These are phyloP conservation scores for Fusarium continuum DNA, from an alignment of 2,329 filamentous ascomycete species.

Conservation along the genomic window DNA sequence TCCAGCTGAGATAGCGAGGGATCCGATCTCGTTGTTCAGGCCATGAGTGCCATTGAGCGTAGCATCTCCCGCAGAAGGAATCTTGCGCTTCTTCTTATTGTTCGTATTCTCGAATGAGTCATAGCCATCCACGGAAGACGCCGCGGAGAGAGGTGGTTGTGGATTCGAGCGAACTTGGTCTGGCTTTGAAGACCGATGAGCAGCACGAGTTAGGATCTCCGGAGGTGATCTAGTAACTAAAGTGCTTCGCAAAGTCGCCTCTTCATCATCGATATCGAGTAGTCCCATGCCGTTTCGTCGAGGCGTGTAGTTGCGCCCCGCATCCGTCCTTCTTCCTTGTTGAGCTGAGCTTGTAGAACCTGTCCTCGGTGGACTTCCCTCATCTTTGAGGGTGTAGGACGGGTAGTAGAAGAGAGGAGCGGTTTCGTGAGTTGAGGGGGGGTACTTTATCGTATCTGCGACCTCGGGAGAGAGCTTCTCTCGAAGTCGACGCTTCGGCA, in stretches of 20 bases:
- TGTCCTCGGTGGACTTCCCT: slow-evolving; percentile 43
- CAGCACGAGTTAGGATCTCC: slow-evolving; percentile 55
- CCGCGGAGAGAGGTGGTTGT: slow-evolving; percentile 72
- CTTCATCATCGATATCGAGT: slow-evolving; percentile 70
- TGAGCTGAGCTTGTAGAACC: slow-evolving; percentile 36
- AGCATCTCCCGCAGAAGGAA: slow-evolving; percentile 84
- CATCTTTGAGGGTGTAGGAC: slow-evolving; percentile 63
- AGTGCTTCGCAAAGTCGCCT: slow-evolving; percentile 50
- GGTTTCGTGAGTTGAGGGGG: slow-evolving; percentile 75
- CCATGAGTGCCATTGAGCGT: slow-evolving; percentile 56
- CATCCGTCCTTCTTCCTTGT: slow-evolving; percentile 38
- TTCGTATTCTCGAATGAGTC: slow-evolving; percentile 98
- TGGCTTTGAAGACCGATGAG: slow-evolving; percentile 55
- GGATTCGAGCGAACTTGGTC: slow-evolving; percentile 57
- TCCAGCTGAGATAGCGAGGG: slow-evolving; percentile 40
- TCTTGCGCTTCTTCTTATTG: slow-evolving; percentile 99
- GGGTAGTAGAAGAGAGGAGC: slow-evolving; percentile 75
- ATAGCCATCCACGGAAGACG: slow-evolving; percentile 83
- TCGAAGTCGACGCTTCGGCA: slow-evolving; percentile 88
- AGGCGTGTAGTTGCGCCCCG: slow-evolving; percentile 39
- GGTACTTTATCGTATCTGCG: slow-evolving; percentile 83
- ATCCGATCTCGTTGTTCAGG: slow-evolving; percentile 54
- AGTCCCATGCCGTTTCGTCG: slow-evolving; percentile 56
- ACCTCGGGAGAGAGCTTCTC: slow-evolving; percentile 87
- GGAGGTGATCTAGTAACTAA: slow-evolving; percentile 58